Evolutionary conservation across 2,329 filamentous ascomycete species (phyloP).

Genomic region (Fonsecaea nubica): DNA sequence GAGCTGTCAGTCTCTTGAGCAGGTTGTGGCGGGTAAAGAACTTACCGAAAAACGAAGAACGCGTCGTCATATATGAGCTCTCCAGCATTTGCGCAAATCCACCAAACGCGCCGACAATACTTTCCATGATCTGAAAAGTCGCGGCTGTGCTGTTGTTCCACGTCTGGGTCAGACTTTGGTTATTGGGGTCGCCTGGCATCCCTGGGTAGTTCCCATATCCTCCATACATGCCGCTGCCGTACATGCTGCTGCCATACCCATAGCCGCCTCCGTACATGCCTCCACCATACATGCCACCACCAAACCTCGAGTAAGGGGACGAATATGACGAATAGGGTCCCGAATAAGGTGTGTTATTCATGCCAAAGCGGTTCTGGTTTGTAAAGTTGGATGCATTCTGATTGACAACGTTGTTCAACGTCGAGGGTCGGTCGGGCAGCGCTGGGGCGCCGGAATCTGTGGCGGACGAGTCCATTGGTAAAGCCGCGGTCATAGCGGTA

Average conservation of each 20-base stretch:
- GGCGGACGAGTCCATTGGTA: slow-evolving; percentile 42
- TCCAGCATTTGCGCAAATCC: slow-evolving; percentile 99
- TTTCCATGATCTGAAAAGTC: slow-evolving; percentile 98
- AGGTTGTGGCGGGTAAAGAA: slow-evolving; percentile 31
- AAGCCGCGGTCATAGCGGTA: slow-evolving; percentile 46
- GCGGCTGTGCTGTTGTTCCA: slow-evolving; percentile 95
- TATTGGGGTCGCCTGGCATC: slow-evolving; percentile 66
- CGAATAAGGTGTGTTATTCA: slow-evolving; percentile 48
- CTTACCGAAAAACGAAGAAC: slow-evolving; percentile 97
- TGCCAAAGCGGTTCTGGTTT: slow-evolving; percentile 62
- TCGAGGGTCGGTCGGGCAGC: slow-evolving; percentile 79
- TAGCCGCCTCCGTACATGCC: slow-evolving; percentile 54
- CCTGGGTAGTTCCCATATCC: slow-evolving; percentile 54
- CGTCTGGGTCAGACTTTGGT: slow-evolving; percentile 80
- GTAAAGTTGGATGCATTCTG: slow-evolving; percentile 87
- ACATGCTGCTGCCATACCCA: slow-evolving; percentile 52
- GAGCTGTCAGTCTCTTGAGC: slow-evolving; percentile 32
- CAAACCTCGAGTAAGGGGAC: slow-evolving; percentile 56
- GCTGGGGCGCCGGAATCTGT: slow-evolving; percentile 64
- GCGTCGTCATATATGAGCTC: slow-evolving; percentile 99
- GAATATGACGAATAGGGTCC: slow-evolving; percentile 51
- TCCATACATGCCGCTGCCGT: slow-evolving; percentile 56
- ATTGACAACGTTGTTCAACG: slow-evolving; percentile 79
- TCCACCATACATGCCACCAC: slow-evolving; percentile 44
- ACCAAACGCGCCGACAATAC: slow-evolving; percentile 93